Conservation (phyloP, 208 protist species). For the Strigomonas galati region DNA sequence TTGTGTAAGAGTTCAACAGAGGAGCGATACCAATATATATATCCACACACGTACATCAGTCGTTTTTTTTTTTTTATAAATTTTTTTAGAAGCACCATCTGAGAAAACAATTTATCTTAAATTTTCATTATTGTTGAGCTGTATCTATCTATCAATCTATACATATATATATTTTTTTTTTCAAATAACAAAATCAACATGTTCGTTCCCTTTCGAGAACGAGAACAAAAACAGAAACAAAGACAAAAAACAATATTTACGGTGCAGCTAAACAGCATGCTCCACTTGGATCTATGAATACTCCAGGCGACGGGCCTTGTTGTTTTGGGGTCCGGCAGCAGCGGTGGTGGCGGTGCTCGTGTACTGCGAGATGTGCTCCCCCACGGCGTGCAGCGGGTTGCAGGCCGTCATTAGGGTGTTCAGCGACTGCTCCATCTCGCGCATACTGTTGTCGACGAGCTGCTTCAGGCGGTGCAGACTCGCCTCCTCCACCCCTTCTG, state of each 20-base stretch:
- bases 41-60: too few relatives aligned
- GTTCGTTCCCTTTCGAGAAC: too few relatives aligned
- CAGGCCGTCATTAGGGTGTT: constrained; percentile 22
- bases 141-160: constrained; percentile 1
- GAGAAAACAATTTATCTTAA: not conserved
- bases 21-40: too few relatives aligned
- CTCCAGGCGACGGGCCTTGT: constrained; percentile 25
- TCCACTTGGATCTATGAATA: constrained; percentile 26
- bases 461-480: constrained; percentile 66
- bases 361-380: constrained; percentile 29
- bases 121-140: not conserved
- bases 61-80: too few relatives aligned
- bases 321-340: not conserved
- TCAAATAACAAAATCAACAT: too few relatives aligned
- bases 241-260: not conserved
- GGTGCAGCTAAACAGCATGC: too few relatives aligned
- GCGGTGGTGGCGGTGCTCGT: constrained; percentile 12
- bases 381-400: constrained; percentile 31
- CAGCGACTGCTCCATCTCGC: constrained; percentile 49
- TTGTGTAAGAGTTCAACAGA: too few relatives aligned
- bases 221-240: constrained; percentile 10
- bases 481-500: constrained; percentile 58
- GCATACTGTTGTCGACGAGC: constrained; percentile 61
- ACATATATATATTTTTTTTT: too few relatives aligned
- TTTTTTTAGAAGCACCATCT: too few relatives aligned